Evolutionary conservation across 139 green algal species (phyloP).

Genomic region (Tetradesmus obliquus): DNA sequence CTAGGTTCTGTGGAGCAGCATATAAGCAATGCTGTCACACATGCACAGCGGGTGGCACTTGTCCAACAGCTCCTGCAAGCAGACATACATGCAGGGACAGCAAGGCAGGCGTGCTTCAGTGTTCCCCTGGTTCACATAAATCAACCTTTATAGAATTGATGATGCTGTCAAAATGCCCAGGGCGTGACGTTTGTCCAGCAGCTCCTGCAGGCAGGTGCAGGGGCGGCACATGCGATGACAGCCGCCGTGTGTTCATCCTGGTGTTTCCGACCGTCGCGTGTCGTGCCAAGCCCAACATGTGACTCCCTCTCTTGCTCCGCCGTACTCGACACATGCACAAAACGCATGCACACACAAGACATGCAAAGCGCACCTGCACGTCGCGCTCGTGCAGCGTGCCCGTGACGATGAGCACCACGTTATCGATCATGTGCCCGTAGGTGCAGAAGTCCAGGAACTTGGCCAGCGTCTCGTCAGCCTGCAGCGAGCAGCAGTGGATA

Average conservation of each 20-base stretch:
- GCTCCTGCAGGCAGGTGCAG: background rate
- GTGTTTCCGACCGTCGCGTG: no score
- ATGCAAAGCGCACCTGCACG: slow-evolving; percentile 77
- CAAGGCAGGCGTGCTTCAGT: background rate
- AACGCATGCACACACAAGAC: background rate
- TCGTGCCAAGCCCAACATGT: no score
- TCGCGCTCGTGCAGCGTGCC: slow-evolving; percentile 97
- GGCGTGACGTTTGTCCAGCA: background rate
- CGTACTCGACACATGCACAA: no score
- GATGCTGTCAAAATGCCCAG: background rate
- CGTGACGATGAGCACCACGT: slow-evolving; percentile 99
- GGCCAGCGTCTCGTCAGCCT: slow-evolving; percentile 90
- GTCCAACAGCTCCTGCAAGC: slow-evolving; percentile 93
- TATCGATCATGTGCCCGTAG: slow-evolving; percentile 99
- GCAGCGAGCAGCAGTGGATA: slow-evolving; percentile 8
- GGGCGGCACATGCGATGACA: no score
- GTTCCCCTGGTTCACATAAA: background rate
- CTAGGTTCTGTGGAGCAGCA: slow-evolving; percentile 92
- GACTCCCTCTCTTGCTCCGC: no score
- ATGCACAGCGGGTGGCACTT: slow-evolving; percentile 99
- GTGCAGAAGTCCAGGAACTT: slow-evolving; percentile 99
- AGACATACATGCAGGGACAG: no score
- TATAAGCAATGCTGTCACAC: slow-evolving; percentile 96
- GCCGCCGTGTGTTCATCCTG: no score
- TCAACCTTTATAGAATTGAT: no score